Conservation (phyloP, 2,329 filamentous ascomycete genomes). For the Fonsecaea pedrosoi region DNA sequence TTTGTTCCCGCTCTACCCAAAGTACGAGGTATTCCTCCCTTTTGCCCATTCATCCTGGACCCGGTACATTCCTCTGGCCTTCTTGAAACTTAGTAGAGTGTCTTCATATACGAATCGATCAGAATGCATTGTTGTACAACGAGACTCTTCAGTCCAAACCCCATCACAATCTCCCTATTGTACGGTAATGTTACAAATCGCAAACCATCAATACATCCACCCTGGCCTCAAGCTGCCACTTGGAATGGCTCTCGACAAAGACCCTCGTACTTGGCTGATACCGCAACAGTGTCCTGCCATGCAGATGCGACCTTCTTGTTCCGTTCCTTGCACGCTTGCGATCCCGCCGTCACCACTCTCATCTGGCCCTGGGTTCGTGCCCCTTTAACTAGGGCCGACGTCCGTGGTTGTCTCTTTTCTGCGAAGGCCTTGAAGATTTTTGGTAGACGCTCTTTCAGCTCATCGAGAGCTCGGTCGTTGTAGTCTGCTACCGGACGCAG, state of each 20-base stretch:
- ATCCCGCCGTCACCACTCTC: constrained; percentile 24
- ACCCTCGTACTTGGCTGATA: constrained; percentile 21
- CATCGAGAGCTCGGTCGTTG: not conserved
- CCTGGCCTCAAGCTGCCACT: not conserved
- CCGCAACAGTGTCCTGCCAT: constrained; percentile 19
- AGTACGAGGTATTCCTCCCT: no score
- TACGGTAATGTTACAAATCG: not conserved
- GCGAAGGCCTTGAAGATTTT: constrained; percentile 27
- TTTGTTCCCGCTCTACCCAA: no score
- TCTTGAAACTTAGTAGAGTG: no score
- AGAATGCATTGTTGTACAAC: no score
- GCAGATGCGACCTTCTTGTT: constrained; percentile 21
- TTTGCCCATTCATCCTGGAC: no score
- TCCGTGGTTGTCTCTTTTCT: constrained; percentile 27
- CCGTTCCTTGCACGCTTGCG: constrained; percentile 16
- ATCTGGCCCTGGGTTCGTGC: constrained; percentile 25
- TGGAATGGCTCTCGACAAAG: constrained; percentile 28
- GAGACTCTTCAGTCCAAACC: no score
- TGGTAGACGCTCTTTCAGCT: constrained; percentile 9
- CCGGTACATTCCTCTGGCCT: no score
- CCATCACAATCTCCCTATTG: not conserved
- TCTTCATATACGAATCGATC: no score
- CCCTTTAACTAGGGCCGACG: constrained; percentile 26
- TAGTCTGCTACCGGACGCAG: not conserved
- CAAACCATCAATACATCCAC: not conserved